Evolutionary conservation across 2,329 filamentous ascomycete species (phyloP), one percentile per base, ranked within the genome.

Genomic region (Biscogniauxia mediterranea): DNA sequence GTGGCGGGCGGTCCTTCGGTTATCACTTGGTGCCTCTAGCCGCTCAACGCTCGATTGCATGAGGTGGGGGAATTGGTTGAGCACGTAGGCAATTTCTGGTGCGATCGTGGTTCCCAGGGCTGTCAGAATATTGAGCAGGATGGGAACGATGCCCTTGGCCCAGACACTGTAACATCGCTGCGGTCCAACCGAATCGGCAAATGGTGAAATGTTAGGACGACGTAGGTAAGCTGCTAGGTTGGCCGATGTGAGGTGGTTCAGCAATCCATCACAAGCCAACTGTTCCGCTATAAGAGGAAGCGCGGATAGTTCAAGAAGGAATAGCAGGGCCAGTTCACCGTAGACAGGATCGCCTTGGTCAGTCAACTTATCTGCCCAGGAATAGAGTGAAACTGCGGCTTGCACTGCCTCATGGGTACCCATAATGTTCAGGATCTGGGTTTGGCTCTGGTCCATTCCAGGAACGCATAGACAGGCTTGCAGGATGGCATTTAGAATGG

Each of bases 91-190:
- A 5, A 98, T 86, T 75, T 99, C 95, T 0, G 89, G 86, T 0
- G 93, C 93, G 54, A 96, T 87, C 1, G 91, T 90, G 1, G 88
- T 84, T 11, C 93, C 92, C 19, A 99, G 86, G 11, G 91, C 87
- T 61, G 89, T 87, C 20, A 99, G 84, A 26, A 99, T 82, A 74
- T 98, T 98, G 52, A 99, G 83, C 62, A 94, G 89, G 19, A 99
- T 80, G 0, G 95, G 95, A 3, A 99, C 81, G 60, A 98, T 85
- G 1, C 92, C 95, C 67, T 91, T 90, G 20, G 88, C 87, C 95
- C 95, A 99, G 70, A 98, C 93, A 57, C 85, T 85, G 78, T 96
- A 96, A 71, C 96, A 87, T 25, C 94, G 87, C 64, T 87, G 85
- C 0, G 85, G 78, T 1, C 89, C 83, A 3, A 86, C 81, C 15